Base-by-base conservation (phyloP, 352 stramenopile species). In the Pythium sukuiense region DNA sequence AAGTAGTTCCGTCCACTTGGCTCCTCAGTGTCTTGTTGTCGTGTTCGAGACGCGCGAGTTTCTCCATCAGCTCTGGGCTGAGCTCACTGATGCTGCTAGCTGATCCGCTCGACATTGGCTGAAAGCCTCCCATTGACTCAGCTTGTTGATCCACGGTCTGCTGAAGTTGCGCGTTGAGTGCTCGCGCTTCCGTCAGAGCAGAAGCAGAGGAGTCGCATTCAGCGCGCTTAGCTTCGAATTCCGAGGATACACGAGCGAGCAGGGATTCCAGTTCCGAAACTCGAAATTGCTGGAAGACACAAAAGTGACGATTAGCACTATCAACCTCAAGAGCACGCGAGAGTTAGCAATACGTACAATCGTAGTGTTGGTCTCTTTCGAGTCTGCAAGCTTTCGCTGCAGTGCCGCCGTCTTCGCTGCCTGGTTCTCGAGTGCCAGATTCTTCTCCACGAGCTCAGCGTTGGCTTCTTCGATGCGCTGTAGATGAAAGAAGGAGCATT, bases 11-110 rank as follows among this genome's bases (percentile, higher is more conserved):
- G n/a, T 85, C 61, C 7, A 91, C 45, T 70, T 80, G 80, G 24
- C 67, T 76, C 60, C 76, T 73, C 7, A 94, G 55, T 4, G 76
- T 68, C 2, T 49, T 27, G 55, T 94, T 94, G 50, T 91, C 83
- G 33, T 75, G 74, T 55, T 90, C 70, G 6, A 92, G 72, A 11
- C 77, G 73, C 0, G 72, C 67, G 7, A 94, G 27, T 41, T 87
- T 88, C 39, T 92, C 68, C 74, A 83, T 84, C 6, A 94, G 52
- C 52, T 90, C 79, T 0, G 80, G 81, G 43, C 90, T 91, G 41
- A 91, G 70, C 56, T 93, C 85, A 18, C 75, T 80, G 32, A 90
- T 83, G 4, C 77, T 72, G 30, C 43, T 59, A 14, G 59, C 58
- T 18, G 80, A 61, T 14, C 61, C 64, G 24, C 16, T 32, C 3